Evolutionary conservation across 2,329 filamentous ascomycete genomes (phyloP), one percentile per base, ranked within the genome.

Genomic region (Alternaria burnsii): DNA sequence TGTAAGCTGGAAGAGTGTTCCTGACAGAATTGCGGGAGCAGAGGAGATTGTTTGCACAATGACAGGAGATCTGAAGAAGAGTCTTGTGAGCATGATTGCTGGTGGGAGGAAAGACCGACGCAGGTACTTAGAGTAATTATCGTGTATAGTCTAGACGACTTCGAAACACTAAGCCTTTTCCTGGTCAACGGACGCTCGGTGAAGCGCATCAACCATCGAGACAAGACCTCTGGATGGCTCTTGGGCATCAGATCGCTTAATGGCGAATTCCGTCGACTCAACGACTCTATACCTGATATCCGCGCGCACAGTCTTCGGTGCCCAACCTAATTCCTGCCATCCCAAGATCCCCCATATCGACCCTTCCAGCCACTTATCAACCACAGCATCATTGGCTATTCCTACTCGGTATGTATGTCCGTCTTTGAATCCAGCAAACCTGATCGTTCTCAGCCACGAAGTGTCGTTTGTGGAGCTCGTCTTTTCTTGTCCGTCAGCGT

Each of bases 31-130:
- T 55, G 53, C 41, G 4, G 18, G 43, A 10, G 7, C 5, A 3
- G 42, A 48, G n/a, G 53, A 55, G 30, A 55, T 55, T 7, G 2
- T 46, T 24, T 28, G n/a, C 5, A 41, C 42, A 1, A 55, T 55
- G 24, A 41, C 10, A 1, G 22, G 32, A 11, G 53, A 55, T 5
- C 16, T 47, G 16, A 36, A 40, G 16, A 48, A 30, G 6, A 32
- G 18, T 10, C 12, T 48, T 22, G 18, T n/a, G 9, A 32, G 11
- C 16, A 28, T 48, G 34, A 16, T 55, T 24, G 16, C n/a, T 4
- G 20, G 36, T 14, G 24, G 7, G 16, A 30, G 16, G n/a, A 28
- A 20, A 20, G 11, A 41, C 16, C 32, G 12, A 22, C 14, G 41
- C 26, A 41, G 6, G 6, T 41, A 11, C 8, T 28, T 2, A 1